These are phyloP conservation scores for Leccinum subspadiceum DNA, from an alignment of 1,284 basidiomycete genomes.

Conservation along the genomic window DNA sequence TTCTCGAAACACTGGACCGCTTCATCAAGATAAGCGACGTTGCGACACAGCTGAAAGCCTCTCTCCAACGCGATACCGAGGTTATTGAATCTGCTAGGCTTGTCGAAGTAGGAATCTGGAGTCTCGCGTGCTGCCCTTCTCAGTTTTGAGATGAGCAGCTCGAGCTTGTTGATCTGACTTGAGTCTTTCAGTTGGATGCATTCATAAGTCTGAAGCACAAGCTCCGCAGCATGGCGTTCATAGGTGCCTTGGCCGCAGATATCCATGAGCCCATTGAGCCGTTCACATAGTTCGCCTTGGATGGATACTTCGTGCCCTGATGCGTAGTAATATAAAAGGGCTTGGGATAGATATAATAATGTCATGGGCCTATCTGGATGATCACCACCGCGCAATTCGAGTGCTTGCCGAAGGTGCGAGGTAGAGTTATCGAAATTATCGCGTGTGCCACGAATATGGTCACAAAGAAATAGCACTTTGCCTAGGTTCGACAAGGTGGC, in stretches of 20 bases:
- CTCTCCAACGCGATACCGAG: slow-evolving; percentile 4
- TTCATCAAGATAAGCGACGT: neutral
- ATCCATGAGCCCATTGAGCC: neutral
- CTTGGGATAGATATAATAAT: no score
- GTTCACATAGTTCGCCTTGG: neutral
- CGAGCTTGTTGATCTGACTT: neutral
- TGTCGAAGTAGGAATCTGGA: slow-evolving; percentile 3
- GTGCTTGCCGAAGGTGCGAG: no score
- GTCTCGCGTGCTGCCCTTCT: neutral
- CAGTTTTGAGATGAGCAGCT: slow-evolving; percentile 4
- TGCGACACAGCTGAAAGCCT: neutral
- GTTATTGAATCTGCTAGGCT: slow-evolving; percentile 1
- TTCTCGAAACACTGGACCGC: neutral
- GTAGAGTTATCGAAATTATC: neutral
- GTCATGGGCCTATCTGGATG: no score
- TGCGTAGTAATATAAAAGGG: neutral
- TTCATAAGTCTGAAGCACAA: slow-evolving; percentile 5
- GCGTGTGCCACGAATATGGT: neutral
- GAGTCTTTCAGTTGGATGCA: neutral
- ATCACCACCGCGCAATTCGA: no score
- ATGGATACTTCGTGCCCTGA: neutral
- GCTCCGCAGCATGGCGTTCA: slow-evolving; percentile 1
- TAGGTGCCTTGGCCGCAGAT: neutral
- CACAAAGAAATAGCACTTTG: neutral
- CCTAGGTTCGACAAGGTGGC: slow-evolving; percentile 16